Evolutionary conservation across 441 rosid genomes (phyloP).

Genomic region (Pelargonium citronellum): DNA sequence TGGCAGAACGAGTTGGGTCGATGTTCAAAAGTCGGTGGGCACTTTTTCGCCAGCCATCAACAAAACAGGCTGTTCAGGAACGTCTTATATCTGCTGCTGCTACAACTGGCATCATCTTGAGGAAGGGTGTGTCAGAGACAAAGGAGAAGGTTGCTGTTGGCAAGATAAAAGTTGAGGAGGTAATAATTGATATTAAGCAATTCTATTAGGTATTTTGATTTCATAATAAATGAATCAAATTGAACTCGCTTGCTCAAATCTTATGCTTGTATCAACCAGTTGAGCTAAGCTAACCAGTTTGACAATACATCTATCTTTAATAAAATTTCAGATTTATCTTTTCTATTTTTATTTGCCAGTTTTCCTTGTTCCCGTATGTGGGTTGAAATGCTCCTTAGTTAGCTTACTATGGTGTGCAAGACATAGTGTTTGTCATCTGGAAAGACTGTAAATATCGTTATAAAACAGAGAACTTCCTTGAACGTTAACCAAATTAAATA

Average conservation of each 20-base stretch:
- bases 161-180: slow-evolving; percentile 97
- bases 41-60: slow-evolving; percentile 74
- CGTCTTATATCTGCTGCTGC: slow-evolving; percentile 84
- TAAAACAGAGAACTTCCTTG: no score
- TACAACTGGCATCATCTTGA: slow-evolving; percentile 66
- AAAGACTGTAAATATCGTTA: no score
- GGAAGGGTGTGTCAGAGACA: slow-evolving; percentile 76
- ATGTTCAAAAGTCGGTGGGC: slow-evolving; percentile 71
- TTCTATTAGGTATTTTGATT: background rate
- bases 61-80: slow-evolving; percentile 79
- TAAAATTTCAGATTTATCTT: no score
- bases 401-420: no score
- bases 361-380: no score
- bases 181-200: slow-evolving; percentile 19
- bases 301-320: no score
- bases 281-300: no score
- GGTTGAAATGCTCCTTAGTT: no score
- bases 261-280: no score
- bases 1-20: slow-evolving; percentile 72
- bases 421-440: no score
- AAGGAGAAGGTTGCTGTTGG: slow-evolving; percentile 86
- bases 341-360: no score
- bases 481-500: no score
- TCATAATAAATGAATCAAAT: background rate
- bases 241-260: background rate